Conservation (phyloP, 1,284 basidiomycete species). For the Cryptococcus wingfieldii region DNA sequence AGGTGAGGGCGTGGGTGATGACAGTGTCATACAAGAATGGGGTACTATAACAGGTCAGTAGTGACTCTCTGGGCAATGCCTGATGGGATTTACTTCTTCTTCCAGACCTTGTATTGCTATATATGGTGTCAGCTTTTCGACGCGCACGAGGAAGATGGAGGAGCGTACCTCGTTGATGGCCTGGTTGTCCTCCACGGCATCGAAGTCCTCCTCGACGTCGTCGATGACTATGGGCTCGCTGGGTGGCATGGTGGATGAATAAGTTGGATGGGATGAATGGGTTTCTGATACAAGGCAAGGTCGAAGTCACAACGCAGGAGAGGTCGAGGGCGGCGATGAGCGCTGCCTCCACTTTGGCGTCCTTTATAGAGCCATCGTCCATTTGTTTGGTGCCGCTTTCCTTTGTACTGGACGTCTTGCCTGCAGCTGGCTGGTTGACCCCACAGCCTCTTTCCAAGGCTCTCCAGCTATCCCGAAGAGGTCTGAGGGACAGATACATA, state of each 20-base stretch:
- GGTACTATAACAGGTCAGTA: slow-evolving; percentile 50
- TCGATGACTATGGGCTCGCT: slow-evolving; percentile 50
- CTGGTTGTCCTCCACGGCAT: slow-evolving; percentile 63
- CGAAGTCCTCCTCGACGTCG: slow-evolving; percentile 65
- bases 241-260: slow-evolving; percentile 22
- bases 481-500: too few species aligned
- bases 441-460: too few species aligned
- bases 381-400: background rate
- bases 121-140: background rate
- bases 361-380: background rate
- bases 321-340: background rate
- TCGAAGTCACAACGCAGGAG: too few species aligned
- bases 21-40: slow-evolving; percentile 96
- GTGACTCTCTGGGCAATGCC: background rate
- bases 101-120: slow-evolving; percentile 58
- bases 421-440: too few species aligned
- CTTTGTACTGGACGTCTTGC: too few species aligned
- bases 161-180: slow-evolving; percentile 78
- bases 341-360: background rate
- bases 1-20: slow-evolving; percentile 95
- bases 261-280: background rate
- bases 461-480: too few species aligned
- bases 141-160: background rate
- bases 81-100: slow-evolving; percentile 64
- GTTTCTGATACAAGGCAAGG: background rate